These are phyloP conservation scores for Moesziomyces aphidis DNA, from an alignment of 1,284 basidiomycete genomes.

Conservation along the genomic window DNA sequence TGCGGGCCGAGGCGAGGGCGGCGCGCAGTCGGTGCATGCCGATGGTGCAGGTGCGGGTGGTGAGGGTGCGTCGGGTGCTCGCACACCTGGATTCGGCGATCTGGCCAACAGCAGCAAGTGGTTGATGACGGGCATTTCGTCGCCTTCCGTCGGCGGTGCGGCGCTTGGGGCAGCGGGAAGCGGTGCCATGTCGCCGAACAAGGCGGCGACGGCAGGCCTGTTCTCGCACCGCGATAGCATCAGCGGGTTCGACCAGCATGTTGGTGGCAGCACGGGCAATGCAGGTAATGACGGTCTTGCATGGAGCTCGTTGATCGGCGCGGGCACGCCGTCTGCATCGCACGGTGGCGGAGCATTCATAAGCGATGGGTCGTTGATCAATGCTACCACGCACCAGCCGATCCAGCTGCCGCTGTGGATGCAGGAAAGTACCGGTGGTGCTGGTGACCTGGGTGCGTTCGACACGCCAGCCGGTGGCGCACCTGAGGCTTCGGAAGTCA, in stretches of 20 bases:
- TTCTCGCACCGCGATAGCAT: slow-evolving; percentile 34
- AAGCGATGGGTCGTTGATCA: neutral
- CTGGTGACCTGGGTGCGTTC: slow-evolving; percentile 14
- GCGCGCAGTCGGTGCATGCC: neutral
- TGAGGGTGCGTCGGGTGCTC: slow-evolving; percentile 12
- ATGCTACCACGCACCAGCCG: slow-evolving; percentile 8
- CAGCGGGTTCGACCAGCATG: slow-evolving; percentile 15
- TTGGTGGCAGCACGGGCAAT: neutral
- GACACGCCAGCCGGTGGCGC: slow-evolving; percentile 3
- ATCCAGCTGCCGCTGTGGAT: slow-evolving; percentile 52
- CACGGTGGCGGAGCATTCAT: slow-evolving; percentile 12
- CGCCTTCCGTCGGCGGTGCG: slow-evolving; percentile 15
- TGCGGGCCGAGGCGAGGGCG: neutral
- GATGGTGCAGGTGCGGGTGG: neutral
- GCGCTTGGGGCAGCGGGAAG: slow-evolving; percentile 4
- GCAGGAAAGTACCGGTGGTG: slow-evolving; percentile 39
- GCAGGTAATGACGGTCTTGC: slow-evolving; percentile 6
- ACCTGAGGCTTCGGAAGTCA: slow-evolving; percentile 2
- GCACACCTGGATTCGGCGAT: slow-evolving; percentile 30
- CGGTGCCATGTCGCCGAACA: slow-evolving; percentile 18
- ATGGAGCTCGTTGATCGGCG: slow-evolving; percentile 32
- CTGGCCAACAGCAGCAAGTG: slow-evolving; percentile 22
- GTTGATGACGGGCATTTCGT: slow-evolving; percentile 28
- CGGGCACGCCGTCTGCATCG: slow-evolving; percentile 20
- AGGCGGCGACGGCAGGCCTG: slow-evolving; percentile 12